phyloP scores from a whole-genome alignment of 495 filamentous ascomycete species.

The Podospora pseudocomata region DNA sequence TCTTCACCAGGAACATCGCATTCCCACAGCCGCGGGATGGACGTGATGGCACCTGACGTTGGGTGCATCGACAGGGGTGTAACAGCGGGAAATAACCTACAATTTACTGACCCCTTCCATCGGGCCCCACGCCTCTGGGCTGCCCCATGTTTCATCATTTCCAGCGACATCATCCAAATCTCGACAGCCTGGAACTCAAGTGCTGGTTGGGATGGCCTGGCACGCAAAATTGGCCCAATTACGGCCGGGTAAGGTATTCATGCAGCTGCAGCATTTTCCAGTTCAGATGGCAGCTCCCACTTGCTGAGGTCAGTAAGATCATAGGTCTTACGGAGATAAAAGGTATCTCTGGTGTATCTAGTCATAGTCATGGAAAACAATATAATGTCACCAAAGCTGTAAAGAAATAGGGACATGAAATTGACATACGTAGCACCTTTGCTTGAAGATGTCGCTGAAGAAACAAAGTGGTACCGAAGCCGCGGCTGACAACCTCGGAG shows the following conservation, averaged over 20 bases:
- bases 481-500: conserved; percentile 1
- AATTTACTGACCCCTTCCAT: conserved; percentile 4
- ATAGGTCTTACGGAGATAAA: too few species aligned
- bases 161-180: background rate
- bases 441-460: background rate
- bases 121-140: background rate
- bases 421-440: too few species aligned
- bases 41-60: background rate
- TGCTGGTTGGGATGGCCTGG: background rate
- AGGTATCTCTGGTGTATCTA: too few species aligned
- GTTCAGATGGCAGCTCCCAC: background rate
- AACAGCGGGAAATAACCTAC: background rate
- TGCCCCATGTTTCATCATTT: conserved; percentile 1
- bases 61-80: background rate
- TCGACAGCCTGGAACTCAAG: background rate
- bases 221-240: background rate
- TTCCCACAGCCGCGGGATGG: background rate
- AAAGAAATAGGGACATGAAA: too few species aligned
- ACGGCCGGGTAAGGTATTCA: background rate
- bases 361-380: too few species aligned
- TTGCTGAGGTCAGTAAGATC: too few species aligned
- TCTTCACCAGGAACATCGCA: background rate
- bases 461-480: background rate
- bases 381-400: too few species aligned
- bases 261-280: background rate